Evolutionary conservation across 2,329 filamentous ascomycete genomes (phyloP), one percentile per base, ranked within the genome.

Genomic region (Fusarium caatingaense): DNA sequence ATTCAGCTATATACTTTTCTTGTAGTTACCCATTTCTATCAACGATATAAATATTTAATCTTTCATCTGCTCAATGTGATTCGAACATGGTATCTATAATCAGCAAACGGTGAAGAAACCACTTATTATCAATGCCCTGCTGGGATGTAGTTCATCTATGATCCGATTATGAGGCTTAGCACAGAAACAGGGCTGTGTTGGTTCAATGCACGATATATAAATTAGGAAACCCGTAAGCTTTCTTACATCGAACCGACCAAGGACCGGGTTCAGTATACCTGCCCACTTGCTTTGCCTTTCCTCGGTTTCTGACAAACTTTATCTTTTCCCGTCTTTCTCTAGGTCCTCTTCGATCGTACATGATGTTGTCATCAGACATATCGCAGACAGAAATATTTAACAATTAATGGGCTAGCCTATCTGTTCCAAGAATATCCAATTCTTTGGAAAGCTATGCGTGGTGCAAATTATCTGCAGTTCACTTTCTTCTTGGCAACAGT

Each of bases 401-500:
- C 1, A 37, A 18, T 18, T 11, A 5, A 37, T 11, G 9, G 10
- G 10, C 10, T 11, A 8, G 3, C 8, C 8, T 2, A 18, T 37
- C 1, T 5, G 2, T 18, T n/a, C 16, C 18, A 6, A 37, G 0
- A 6, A n/a, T 6, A 6, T 3, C 8, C 0, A n/a, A n/a, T 37
- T 37, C 16, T 4, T 37, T 11, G 10, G 10, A 11, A n/a, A 7
- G 18, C 34, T n/a, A n/a, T 37, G 6, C 3, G 6, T 12, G 2
- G 18, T n/a, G 18, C 34, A n/a, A 10, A 28, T 32, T 56, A 66
- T 37, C 16, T 50, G 15, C 57, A 58, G 12, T 37, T 10, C 0
- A 50, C 32, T 8, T 16, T 50, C 10, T 59, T 60, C 9, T 25
- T 60, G 15, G 27, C 18, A 32, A 71, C 37, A 4, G 67, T 73